phyloP scores from a whole-genome alignment of 2,329 filamentous ascomycete genomes.

The Fragosphaeria purpurea region DNA sequence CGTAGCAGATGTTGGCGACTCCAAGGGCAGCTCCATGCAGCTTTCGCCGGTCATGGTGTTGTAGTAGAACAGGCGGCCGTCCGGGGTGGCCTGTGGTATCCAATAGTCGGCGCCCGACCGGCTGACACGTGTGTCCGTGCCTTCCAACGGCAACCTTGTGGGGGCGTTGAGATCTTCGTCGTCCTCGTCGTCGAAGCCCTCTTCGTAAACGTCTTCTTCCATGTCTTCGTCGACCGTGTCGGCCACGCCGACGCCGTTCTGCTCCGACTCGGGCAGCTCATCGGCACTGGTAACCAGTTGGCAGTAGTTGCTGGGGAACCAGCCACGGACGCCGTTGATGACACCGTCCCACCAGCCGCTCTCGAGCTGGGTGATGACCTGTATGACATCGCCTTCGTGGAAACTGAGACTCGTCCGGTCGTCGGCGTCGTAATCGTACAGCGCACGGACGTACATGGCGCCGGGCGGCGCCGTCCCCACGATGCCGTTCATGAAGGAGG shows the following conservation, averaged over 20 bases:
- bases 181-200: conserved; percentile 56
- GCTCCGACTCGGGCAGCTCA: conserved; percentile 55
- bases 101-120: conserved; percentile 91
- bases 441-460: conserved; percentile 83
- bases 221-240: conserved; percentile 52
- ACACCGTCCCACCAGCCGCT: conserved; percentile 99
- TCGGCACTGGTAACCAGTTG: conserved; percentile 70
- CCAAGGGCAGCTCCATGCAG: conserved; percentile 86
- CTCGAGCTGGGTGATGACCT: conserved; percentile 95
- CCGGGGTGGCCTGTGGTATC: conserved; percentile 93
- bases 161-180: conserved; percentile 39
- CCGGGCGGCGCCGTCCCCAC: conserved; percentile 49
- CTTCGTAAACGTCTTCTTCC: conserved; percentile 59
- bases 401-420: conserved; percentile 96
- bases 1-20: conserved; percentile 69
- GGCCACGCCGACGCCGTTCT: conserved; percentile 41
- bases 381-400: conserved; percentile 91
- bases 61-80: conserved; percentile 92
- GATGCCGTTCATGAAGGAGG: conserved; percentile 46
- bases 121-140: conserved; percentile 44
- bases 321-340: conserved; percentile 90
- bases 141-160: conserved; percentile 56
- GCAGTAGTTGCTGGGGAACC: conserved; percentile 99
- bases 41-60: conserved; percentile 95
- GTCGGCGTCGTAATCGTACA: conserved; percentile 97